Conservation (phyloP, 305 asterid species). For the Andrographis paniculata region DNA sequence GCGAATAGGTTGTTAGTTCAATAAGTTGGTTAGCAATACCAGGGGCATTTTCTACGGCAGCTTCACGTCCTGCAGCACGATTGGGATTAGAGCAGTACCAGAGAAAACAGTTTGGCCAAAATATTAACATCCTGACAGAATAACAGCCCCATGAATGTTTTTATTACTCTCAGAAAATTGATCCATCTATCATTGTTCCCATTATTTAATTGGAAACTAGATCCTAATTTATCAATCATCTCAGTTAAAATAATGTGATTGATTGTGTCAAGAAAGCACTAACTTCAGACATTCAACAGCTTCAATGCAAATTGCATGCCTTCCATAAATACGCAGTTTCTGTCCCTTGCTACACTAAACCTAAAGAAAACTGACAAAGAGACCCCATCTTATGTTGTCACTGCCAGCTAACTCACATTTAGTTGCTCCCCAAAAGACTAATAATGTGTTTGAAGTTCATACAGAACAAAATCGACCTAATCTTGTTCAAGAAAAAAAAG, state of each 20-base stretch:
- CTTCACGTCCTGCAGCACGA: slow-evolving; percentile 55
- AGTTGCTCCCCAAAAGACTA: too few species aligned
- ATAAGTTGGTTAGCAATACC: slow-evolving; percentile 42
- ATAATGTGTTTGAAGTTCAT: too few species aligned
- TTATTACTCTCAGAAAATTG: neutral
- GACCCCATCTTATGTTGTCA: too few species aligned
- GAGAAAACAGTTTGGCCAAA: slow-evolving; percentile 9
- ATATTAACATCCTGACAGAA: slow-evolving; percentile 8
- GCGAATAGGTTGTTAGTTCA: slow-evolving; percentile 50
- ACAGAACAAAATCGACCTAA: too few species aligned
- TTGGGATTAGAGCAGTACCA: slow-evolving; percentile 16
- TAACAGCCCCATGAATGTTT: slow-evolving; percentile 5
- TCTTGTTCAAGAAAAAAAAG: slow-evolving; percentile 10
- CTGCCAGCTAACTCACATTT: too few species aligned
- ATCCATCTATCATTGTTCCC: neutral
- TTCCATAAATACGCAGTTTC: too few species aligned
- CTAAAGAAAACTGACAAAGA: too few species aligned
- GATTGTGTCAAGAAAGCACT: neutral
- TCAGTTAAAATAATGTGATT: neutral
- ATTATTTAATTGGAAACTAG: slow-evolving; percentile 5
- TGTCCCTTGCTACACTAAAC: too few species aligned
- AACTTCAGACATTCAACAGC: neutral
- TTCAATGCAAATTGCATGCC: too few species aligned
- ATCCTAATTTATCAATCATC: neutral
- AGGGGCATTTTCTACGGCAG: slow-evolving; percentile 57